Conservation (phyloP, 805 yeast genomes). For the Grigorovia jiainica region DNA sequence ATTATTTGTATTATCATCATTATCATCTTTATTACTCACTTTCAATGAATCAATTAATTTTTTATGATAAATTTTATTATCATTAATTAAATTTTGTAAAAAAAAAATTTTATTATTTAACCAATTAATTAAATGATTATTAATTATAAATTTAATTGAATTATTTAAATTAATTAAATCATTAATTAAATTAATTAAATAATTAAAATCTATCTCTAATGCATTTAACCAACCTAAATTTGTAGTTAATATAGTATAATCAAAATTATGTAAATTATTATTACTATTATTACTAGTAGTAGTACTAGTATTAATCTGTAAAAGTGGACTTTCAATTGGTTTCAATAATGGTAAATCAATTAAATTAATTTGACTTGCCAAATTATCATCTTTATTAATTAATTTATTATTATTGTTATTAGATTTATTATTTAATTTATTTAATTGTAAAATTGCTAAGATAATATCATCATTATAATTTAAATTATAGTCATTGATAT, state of each 20-base stretch:
- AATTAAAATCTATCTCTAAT: conserved; percentile 33
- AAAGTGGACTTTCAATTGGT: not conserved
- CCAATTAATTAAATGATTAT: not conserved
- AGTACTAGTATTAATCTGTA: too few species aligned
- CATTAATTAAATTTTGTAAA: not conserved
- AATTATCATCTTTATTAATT: not conserved
- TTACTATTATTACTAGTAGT: too few species aligned
- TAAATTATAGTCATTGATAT: too few species aligned
- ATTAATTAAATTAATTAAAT: conserved; percentile 23
- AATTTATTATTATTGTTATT: too few species aligned
- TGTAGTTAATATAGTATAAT: conserved; percentile 27
- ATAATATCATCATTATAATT: too few species aligned
- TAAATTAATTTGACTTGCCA: too few species aligned
- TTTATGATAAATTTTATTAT: not conserved
- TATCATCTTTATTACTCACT: not conserved
- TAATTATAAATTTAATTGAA: not conserved
- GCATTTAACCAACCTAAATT: conserved; percentile 47
- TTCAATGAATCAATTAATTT: not conserved
- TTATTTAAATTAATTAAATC: conserved; percentile 5
- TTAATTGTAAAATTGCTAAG: too few species aligned
- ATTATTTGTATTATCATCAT: not conserved
- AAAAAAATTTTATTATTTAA: too few species aligned
- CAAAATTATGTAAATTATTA: not conserved
- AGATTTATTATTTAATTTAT: too few species aligned
- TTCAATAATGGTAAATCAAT: not conserved